Evolutionary conservation across 352 stramenopile genomes (phyloP).

Genomic region (Globisporangium canariense): DNA sequence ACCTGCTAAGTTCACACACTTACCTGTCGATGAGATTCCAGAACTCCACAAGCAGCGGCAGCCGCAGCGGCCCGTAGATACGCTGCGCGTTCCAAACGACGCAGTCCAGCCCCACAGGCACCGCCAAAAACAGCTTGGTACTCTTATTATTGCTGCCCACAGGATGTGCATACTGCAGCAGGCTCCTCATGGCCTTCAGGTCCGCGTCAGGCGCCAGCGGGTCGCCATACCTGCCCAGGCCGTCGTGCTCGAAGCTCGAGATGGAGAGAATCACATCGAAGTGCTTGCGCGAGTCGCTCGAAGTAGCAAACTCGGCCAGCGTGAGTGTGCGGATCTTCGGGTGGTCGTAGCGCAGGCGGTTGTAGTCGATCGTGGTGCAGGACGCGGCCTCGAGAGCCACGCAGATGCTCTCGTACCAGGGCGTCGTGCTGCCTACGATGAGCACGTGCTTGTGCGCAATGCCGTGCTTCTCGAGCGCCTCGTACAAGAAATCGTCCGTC

Average conservation of each 20-base stretch:
- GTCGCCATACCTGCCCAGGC: conserved; percentile 69
- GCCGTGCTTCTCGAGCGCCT: conserved; percentile 25
- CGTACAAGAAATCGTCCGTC: conserved; percentile 25
- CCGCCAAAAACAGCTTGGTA: conserved; percentile 33
- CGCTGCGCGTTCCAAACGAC: conserved; percentile 58
- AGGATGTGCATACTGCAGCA: conserved; percentile 24
- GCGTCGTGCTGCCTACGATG: conserved; percentile 33
- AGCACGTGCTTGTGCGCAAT: conserved; percentile 33
- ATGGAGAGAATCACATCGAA: conserved; percentile 37
- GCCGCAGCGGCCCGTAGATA: conserved; percentile 43
- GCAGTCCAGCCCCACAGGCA: conserved; percentile 46
- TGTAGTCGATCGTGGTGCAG: conserved; percentile 38
- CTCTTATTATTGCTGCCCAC: background rate
- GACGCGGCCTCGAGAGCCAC: conserved; percentile 28
- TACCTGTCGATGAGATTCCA: conserved; percentile 35
- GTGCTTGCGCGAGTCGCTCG: conserved; percentile 11
- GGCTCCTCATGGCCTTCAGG: conserved; percentile 40
- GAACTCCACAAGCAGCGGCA: conserved; percentile 42
- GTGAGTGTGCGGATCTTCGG: conserved; percentile 31
- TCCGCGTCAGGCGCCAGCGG: conserved; percentile 53
- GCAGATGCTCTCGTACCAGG: conserved; percentile 40
- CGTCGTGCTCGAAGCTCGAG: conserved; percentile 63
- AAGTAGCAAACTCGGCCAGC: conserved; percentile 26
- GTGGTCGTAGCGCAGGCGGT: conserved; percentile 31
- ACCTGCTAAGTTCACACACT: background rate